Base-by-base conservation (phyloP, 2,329 filamentous ascomycete species). In the Coniochaeta pulveracea region DNA sequence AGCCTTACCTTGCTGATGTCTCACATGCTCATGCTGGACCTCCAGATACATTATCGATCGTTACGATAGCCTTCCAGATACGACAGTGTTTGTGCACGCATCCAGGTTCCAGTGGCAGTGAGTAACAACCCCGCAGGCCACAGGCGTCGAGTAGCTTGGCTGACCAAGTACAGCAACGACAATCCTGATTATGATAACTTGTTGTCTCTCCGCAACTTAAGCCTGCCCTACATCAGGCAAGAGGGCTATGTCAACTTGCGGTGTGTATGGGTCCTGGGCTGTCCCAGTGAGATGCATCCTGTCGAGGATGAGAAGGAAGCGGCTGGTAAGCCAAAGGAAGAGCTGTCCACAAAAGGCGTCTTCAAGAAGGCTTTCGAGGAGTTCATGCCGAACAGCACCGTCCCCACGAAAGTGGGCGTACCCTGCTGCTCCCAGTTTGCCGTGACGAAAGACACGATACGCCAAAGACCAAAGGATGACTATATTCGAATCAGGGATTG, bases 371-470 rank as follows among this genome's bases (percentile, higher is more conserved):
- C 60, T 5, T 68, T 64, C 39, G 42, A 54, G 37, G 50, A 64
- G 39, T 46, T 67, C 1, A 50, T 64, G 19, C 60, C 57, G 3
- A 52, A 47, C 10, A 39, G 58, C 4, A 46, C 50, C n/a, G 56
- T 72, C 4, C 70, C 72, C 0, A 48, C 56, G 1, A 45, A 61
- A 9, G 60, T 78, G 7, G 71, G 63, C 3, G 64, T 67, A 4
- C 61, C 71, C n/a, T 80, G 75, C 47, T 80, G 75, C 50, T 72
- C 73, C 12, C 76, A 80, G 49, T 80, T 80, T 40, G 76, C 69
- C 1, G 66, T 79, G 6, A 69, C 70, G 3, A 56, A 62, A 6
- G 61, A 69, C 6, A 63, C 63, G 28, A 60, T 80, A 19, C 58
- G 47, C 6, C 48, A 53, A 28, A 57, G 71, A 21, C 60, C 69